Percentiles rank a stretch among this genome's conserved stretches.
Evolutionary conservation across 257 asterid genomes (phyloP).

Genomic region (Anisodus tanguticus): DNA sequence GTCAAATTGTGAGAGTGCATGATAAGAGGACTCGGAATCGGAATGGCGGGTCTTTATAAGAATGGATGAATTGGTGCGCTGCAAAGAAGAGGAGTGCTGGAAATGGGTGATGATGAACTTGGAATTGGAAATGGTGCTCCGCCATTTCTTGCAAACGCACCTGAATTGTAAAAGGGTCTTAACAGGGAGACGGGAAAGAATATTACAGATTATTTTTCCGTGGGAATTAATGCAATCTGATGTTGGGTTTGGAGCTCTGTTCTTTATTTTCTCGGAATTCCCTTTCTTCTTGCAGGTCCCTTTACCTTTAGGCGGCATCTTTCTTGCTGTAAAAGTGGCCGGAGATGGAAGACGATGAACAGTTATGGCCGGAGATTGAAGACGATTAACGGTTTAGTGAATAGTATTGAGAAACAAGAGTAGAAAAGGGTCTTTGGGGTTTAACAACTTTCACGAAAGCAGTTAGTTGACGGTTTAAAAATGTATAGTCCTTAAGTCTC

Average conservation of each 20-base stretch:
- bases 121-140: neutral
- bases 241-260: neutral
- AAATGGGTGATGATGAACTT: neutral
- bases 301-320: neutral
- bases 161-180: constrained; percentile 18
- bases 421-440: neutral
- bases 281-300: neutral
- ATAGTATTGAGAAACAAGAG: neutral
- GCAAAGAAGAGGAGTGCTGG: neutral
- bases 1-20: neutral
- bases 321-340: neutral
- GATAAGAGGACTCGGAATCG: neutral
- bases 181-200: neutral
- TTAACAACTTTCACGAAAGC: too few species aligned
- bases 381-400: too few species aligned
- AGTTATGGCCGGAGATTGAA: too few species aligned
- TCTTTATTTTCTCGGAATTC: neutral
- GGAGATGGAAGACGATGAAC: neutral
- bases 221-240: neutral
- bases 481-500: too few species aligned
- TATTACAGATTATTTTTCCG: neutral
- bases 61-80: neutral
- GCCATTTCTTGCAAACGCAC: constrained; percentile 17
- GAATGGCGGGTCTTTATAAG: neutral
- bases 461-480: too few species aligned